Base-by-base conservation (phyloP, 116 monocot species). In the Dioscorea cayenensis region DNA sequence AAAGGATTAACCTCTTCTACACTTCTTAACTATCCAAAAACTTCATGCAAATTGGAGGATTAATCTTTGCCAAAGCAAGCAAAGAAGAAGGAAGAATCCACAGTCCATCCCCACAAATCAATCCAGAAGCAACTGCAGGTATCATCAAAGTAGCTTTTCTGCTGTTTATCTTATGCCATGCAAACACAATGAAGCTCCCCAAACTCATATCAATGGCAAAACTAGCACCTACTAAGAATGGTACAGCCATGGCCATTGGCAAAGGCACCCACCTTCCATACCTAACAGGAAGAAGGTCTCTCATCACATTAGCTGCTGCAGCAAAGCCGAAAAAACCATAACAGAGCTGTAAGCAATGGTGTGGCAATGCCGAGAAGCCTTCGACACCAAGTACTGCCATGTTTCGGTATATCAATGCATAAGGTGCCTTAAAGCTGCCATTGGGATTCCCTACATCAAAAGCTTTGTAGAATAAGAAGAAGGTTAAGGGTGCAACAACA, bases 211-310 rank as follows among this genome's bases (percentile, higher is more conserved):
- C 85, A 21, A 85, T 79, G 11, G 89, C 85, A 60, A 89, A 89
- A 61, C 79, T 89, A 0, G 83, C 89, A 1, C 85, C 89, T 0
- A 89, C 89, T 32, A 89, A 75, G 68, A 89, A 89, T 17, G 89
- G 85, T 29, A 89, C 81, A 9, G 85, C 89, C 89, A 89, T 89
- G 25, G 82, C 89, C 85, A 89, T 89, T 5, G 89, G 89, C 35
- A 89, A 70, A 6, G 89, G 89, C 16, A 89, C 68, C 83, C 83
- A 85, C 61, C 73, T 76, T 11, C 83, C 81, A 21, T 80, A 83
- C 72, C 67, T 81, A 2, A 28, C 48, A 11, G 89, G 89, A 20
- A 76, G 69, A 11, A 85, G 38, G 59, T 85, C 89, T 51, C 83
- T 76, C 70, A 78, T 60, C 68, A 85, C 20, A 62, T 85, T 85